Conservation (phyloP, 306 rosid species). For the Sicyos baderoa region DNA sequence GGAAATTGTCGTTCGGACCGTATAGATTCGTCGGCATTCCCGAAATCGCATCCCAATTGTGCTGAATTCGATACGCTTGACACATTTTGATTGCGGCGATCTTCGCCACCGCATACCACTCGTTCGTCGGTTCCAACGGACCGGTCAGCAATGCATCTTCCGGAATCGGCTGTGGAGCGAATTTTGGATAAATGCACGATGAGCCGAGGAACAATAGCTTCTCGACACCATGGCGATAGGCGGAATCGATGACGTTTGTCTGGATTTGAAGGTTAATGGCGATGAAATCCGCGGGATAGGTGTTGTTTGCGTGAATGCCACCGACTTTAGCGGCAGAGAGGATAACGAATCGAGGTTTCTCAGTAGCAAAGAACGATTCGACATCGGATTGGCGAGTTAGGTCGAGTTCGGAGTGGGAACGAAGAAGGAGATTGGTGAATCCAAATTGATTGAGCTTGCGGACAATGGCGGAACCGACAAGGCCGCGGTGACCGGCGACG, state of each 20-base stretch:
- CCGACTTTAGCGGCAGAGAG: conserved; percentile 99
- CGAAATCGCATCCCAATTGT: conserved; percentile 77
- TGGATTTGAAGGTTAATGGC: conserved; percentile 85
- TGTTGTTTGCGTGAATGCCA: conserved; percentile 91
- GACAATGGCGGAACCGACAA: conserved; percentile 86
- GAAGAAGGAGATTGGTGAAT: conserved; percentile 54
- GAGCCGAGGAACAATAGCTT: conserved; percentile 83
- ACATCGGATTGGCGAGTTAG: conserved; percentile 79
- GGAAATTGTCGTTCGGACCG: conserved; percentile 78
- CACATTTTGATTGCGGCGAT: conserved; percentile 96
- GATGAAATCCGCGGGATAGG: conserved; percentile 90
- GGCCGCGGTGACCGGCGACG: conserved; percentile 93
- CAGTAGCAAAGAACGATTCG: conserved; percentile 70
- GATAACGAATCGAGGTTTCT: conserved; percentile 63
- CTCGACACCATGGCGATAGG: conserved; percentile 57
- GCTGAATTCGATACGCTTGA: conserved; percentile 78
- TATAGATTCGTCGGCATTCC: conserved; percentile 96
- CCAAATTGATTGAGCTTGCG: conserved; percentile 65
- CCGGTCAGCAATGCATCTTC: conserved; percentile 76
- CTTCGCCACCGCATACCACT: conserved; percentile 96
- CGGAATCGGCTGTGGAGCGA: conserved; percentile 89
- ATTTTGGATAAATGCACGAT: conserved; percentile 89
- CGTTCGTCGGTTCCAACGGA: conserved; percentile 88
- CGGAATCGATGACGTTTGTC: conserved; percentile 68
- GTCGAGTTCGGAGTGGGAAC: conserved; percentile 68